Conservation (phyloP, 192 early-diverging fungal species). For the Entrophospora sp. region DNA sequence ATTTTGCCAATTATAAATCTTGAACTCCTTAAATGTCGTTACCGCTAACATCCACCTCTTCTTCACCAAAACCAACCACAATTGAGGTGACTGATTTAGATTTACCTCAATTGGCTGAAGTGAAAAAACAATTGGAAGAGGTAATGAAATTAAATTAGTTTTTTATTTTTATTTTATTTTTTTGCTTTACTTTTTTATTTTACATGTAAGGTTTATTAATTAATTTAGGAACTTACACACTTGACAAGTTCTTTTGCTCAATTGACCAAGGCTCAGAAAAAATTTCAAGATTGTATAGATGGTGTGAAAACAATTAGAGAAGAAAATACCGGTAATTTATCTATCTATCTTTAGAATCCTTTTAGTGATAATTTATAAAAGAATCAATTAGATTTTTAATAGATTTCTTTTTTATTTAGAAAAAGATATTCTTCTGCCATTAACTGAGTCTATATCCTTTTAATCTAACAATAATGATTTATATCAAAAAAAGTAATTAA, state of each 20-base stretch:
- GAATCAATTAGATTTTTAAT: not conserved
- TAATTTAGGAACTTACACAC: slow-evolving; percentile 68
- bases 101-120: slow-evolving; percentile 69
- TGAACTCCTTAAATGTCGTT: too few species aligned
- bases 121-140: slow-evolving; percentile 79
- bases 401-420: slow-evolving; percentile 11
- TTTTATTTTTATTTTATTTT: not conserved
- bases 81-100: slow-evolving; percentile 82
- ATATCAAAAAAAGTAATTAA: not conserved
- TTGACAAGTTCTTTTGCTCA: slow-evolving; percentile 77
- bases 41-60: too few species aligned
- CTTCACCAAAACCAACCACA: too few species aligned
- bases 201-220: not conserved
- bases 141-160: slow-evolving; percentile 29
- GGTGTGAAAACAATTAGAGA: slow-evolving; percentile 54
- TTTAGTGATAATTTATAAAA: slow-evolving; percentile 9
- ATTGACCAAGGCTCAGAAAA: slow-evolving; percentile 78
- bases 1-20: too few species aligned
- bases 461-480: not conserved
- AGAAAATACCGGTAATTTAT: slow-evolving; percentile 36
- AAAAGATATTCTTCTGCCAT: slow-evolving; percentile 65
- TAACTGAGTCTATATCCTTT: slow-evolving; percentile 64
- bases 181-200: not conserved
- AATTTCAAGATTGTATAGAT: slow-evolving; percentile 77
- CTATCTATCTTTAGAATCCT: not conserved